phyloP scores from a whole-genome alignment of 2,329 filamentous ascomycete species.

The Diatrype stigma region DNA sequence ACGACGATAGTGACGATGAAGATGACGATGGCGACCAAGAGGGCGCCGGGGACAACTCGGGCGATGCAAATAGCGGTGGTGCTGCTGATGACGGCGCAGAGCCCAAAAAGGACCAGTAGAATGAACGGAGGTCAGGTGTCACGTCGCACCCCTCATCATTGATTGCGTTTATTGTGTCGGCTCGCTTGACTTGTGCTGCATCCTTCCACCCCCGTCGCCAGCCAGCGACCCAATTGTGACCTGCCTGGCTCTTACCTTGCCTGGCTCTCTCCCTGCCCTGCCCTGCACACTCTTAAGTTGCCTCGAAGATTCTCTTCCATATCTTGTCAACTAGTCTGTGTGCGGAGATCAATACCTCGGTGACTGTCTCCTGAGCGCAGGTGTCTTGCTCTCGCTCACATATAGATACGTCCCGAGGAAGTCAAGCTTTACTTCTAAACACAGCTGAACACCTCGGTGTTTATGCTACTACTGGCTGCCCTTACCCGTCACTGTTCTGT shows the following conservation, averaged over 20 bases:
- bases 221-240: too few relatives aligned
- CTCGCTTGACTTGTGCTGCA: too few relatives aligned
- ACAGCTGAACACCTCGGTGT: slow-evolving; percentile 24
- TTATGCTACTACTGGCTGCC: slow-evolving; percentile 8
- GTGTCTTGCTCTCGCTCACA: slow-evolving; percentile 49
- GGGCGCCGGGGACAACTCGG: slow-evolving; percentile 4
- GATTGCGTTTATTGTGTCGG: not conserved
- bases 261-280: not conserved
- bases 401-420: slow-evolving; percentile 29
- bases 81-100: slow-evolving; percentile 14
- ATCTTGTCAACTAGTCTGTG: slow-evolving; percentile 94
- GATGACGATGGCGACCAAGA: slow-evolving; percentile 43
- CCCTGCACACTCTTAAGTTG: slow-evolving; percentile 96
- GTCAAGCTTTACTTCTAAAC: slow-evolving; percentile 29
- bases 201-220: too few relatives aligned
- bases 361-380: slow-evolving; percentile 35
- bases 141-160: slow-evolving; percentile 2
- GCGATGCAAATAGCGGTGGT: slow-evolving; percentile 20
- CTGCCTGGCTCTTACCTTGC: too few relatives aligned
- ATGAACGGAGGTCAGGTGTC: slow-evolving; percentile 7
- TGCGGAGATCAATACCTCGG: slow-evolving; percentile 70
- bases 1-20: slow-evolving; percentile 55
- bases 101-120: slow-evolving; percentile 10
- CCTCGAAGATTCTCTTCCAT: slow-evolving; percentile 70
- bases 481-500: slow-evolving; percentile 10